These are phyloP conservation scores for Triticum monococcum DNA, from an alignment of 176 grass and related monocot genomes.

Conservation along the genomic window DNA sequence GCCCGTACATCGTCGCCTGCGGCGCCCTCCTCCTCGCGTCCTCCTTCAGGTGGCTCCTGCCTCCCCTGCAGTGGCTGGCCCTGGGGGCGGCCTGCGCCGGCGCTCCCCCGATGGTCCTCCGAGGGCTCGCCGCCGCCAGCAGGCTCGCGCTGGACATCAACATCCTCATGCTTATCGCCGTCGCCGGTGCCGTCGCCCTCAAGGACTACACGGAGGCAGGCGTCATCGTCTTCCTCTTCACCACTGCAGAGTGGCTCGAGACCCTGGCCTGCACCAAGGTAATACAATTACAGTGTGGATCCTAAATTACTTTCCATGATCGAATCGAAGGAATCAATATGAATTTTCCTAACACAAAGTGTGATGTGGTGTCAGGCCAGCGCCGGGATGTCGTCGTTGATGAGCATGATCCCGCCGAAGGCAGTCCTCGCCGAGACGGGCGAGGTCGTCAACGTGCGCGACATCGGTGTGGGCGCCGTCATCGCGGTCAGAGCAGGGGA, in stretches of 20 bases:
- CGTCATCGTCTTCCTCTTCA: conserved; percentile 82
- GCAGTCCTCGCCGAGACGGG: conserved; percentile 48
- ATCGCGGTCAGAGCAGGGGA: conserved; percentile 63
- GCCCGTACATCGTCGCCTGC: conserved; percentile 43
- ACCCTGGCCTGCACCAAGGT: conserved; percentile 40
- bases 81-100: conserved; percentile 44
- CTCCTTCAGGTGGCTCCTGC: conserved; percentile 34
- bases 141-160: conserved; percentile 67
- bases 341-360: background rate
- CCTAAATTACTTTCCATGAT: background rate
- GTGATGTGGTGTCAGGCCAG: conserved; percentile 33
- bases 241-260: conserved; percentile 75
- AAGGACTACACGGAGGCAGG: conserved; percentile 60
- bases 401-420: conserved; percentile 50
- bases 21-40: conserved; percentile 59
- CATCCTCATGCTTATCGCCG: conserved; percentile 10
- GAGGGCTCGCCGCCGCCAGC: conserved; percentile 15
- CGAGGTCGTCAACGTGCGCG: conserved; percentile 32
- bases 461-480: conserved; percentile 32
- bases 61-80: conserved; percentile 53
- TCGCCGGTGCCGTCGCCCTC: conserved; percentile 44
- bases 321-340: background rate
- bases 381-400: conserved; percentile 53
- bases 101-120: conserved; percentile 47
- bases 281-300: background rate